Percentiles rank a stretch among this genome's conserved stretches.
Conservation (phyloP, 306 rosid species). For the Trifolium dubium region DNA sequence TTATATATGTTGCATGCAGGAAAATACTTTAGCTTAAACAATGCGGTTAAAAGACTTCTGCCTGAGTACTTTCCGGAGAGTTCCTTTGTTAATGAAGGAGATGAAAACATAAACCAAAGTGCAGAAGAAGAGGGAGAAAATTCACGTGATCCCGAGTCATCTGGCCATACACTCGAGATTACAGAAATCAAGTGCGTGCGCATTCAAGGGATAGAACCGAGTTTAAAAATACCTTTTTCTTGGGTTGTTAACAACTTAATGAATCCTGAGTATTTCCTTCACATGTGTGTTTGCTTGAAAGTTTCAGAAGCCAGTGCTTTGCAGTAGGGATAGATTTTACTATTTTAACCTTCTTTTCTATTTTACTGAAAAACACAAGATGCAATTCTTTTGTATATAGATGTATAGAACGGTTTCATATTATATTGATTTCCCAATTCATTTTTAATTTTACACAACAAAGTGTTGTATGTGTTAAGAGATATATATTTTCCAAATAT, state of each 20-base stretch:
- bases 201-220: constrained; percentile 98
- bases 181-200: constrained; percentile 76
- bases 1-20: constrained; percentile 56
- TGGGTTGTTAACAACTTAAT: constrained; percentile 85
- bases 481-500: neutral
- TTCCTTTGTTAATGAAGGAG: constrained; percentile 41
- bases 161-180: constrained; percentile 36
- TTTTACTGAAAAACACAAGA: constrained; percentile 22
- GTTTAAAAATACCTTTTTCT: constrained; percentile 78
- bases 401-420: constrained; percentile 45
- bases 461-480: constrained; percentile 17
- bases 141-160: constrained; percentile 45
- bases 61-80: constrained; percentile 65
- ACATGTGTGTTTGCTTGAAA: constrained; percentile 74
- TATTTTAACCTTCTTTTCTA: neutral
- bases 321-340: constrained; percentile 37
- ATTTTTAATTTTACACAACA: constrained; percentile 31
- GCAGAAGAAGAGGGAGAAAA: constrained; percentile 50
- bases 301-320: constrained; percentile 51
- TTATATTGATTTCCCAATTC: constrained; percentile 44
- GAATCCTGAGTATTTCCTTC: constrained; percentile 91
- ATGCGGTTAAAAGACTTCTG: constrained; percentile 76
- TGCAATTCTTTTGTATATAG: constrained; percentile 58
- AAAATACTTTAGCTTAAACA: constrained; percentile 66
- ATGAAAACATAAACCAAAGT: constrained; percentile 38